Conservation (phyloP, 768 basidiomycete genomes). For the Suillus clintonianus region DNA sequence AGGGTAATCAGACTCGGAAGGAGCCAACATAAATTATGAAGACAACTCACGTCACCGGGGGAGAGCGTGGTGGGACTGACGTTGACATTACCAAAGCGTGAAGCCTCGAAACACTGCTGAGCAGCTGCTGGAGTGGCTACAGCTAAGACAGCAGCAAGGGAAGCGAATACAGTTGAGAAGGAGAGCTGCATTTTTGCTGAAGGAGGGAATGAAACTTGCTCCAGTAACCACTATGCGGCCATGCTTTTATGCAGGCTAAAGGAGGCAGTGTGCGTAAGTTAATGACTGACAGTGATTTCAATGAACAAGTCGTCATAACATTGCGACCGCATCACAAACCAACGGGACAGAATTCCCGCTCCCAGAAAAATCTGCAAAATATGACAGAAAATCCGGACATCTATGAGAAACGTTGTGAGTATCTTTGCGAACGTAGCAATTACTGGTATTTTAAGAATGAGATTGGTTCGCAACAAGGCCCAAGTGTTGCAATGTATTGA, state of each 20-base stretch:
- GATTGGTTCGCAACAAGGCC: background rate
- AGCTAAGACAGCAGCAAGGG: conserved; percentile 14
- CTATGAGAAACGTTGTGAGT: background rate
- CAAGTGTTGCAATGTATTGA: background rate
- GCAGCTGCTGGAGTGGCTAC: conserved; percentile 21
- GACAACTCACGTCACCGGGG: conserved; percentile 23
- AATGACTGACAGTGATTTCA: too few relatives aligned
- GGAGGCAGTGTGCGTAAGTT: background rate
- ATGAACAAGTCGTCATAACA: background rate
- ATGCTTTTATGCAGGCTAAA: conserved; percentile 2
- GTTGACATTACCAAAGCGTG: conserved; percentile 17
- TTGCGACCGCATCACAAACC: background rate
- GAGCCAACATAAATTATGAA: background rate
- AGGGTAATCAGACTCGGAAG: conserved; percentile 2
- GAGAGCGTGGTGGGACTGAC: conserved; percentile 23
- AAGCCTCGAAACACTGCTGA: conserved; percentile 21
- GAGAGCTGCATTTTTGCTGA: conserved; percentile 18
- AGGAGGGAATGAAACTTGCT: background rate
- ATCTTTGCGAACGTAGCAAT: background rate
- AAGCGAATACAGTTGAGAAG: conserved; percentile 12
- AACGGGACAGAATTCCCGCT: background rate
- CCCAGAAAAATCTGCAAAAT: background rate
- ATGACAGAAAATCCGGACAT: background rate
- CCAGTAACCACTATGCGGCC: too few relatives aligned
- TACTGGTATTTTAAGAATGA: background rate